phyloP scores from a whole-genome alignment of 371 early-diverging fungal species.

The Rhizomucor pusillus region DNA sequence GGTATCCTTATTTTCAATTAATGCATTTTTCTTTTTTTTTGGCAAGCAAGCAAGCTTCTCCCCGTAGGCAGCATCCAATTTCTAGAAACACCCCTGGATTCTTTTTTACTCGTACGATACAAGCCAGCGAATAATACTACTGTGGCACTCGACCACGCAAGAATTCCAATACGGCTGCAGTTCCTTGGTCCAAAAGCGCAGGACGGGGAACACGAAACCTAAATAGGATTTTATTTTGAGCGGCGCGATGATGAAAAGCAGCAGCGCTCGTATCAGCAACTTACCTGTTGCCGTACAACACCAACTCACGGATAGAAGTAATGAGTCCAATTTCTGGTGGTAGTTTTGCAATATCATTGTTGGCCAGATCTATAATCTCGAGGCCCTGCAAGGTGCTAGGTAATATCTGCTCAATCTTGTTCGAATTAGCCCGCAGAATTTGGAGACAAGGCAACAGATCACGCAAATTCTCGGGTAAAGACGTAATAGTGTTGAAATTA shows the following conservation, averaged over 20 bases:
- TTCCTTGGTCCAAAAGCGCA: conserved; percentile 62
- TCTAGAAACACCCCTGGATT: too few species aligned
- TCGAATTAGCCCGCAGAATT: conserved; percentile 44
- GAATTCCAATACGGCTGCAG: conserved; percentile 57
- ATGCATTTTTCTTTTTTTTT: too few species aligned
- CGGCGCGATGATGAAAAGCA: background rate
- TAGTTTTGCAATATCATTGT: conserved; percentile 59
- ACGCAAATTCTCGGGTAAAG: conserved; percentile 41
- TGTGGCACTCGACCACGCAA: conserved; percentile 32
- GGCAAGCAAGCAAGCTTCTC: too few species aligned
- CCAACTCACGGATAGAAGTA: conserved; percentile 43
- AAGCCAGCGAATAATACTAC: too few species aligned
- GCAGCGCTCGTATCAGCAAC: background rate
- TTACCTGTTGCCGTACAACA: conserved; percentile 59
- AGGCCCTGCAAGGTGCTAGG: conserved; percentile 47
- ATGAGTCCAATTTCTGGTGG: conserved; percentile 60
- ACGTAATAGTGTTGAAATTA: conserved; percentile 39
- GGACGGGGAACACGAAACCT: conserved; percentile 66
- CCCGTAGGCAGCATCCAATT: too few species aligned
- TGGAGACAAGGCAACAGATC: conserved; percentile 47
- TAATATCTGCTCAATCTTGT: conserved; percentile 48
- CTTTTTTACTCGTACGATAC: too few species aligned
- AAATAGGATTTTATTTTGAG: background rate
- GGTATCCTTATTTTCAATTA: too few species aligned
- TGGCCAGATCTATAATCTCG: conserved; percentile 51